Evolutionary conservation across 306 rosid species (phyloP), one percentile per base, ranked within the genome.

Genomic region (Inga oerstediana): DNA sequence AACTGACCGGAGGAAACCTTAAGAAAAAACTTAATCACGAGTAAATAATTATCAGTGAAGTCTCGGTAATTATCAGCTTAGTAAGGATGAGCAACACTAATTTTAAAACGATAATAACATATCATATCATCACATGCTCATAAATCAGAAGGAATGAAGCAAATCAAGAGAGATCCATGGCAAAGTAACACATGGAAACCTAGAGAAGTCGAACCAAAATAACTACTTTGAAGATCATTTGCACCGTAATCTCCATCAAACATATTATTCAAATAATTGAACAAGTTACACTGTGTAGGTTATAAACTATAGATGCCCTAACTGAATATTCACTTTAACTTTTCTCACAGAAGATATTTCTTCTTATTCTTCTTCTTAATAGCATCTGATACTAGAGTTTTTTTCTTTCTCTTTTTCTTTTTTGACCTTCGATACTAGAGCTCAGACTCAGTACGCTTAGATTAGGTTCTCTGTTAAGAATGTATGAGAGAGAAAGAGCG

Each of bases 181-280:
- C 66, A 48, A 46, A 46, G n/a, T 46, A 39, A 30, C 48, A 30
- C 48, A 82, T 16, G 54, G 9, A 74, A 81, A 17, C 46, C 54
- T n/a, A 73, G 73, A 72, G 27, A 24, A 34, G 62, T 44, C 5
- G 43, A 34, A 45, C 62, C 24, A 8, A 30, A 39, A 72, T n/a
- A 74, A 32, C 65, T 51, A 51, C 66, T 49, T 64, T 27, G 67
- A 74, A 48, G 34, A 74, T 22, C 67, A 81, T 78, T 37, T 64
- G 54, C 68, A 48, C 56, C 9, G 58, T 64, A 37, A 37, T 37
- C 41, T 37, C 41, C 41, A 37, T 37, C 41, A 37, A 37, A 5
- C 41, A 37, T 37, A 37, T 22, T 22, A 24, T 27, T 24, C 68
- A 61, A 61, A 22, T 61, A 61, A 16, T 61, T 61, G 68, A 61